phyloP scores from a whole-genome alignment of 164 flowering plant species.

The Umbellularia californica region DNA sequence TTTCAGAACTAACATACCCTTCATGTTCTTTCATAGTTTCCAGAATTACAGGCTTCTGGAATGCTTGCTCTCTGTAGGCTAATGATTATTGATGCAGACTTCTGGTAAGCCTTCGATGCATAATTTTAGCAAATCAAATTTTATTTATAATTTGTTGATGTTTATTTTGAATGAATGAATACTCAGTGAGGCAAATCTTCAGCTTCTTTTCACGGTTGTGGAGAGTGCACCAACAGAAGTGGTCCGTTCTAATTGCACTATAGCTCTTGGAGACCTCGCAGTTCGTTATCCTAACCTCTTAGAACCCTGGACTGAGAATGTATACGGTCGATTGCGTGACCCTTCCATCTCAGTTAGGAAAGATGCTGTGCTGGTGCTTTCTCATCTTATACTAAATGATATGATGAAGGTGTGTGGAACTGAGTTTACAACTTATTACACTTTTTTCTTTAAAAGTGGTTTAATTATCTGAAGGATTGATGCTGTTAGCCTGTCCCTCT shows the following conservation, averaged over 20 bases:
- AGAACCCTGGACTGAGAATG: conserved; percentile 98
- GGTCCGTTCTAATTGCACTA: conserved; percentile 93
- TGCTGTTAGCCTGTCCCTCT: too few species aligned
- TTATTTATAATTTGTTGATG: neutral
- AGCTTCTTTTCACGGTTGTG: conserved; percentile 93
- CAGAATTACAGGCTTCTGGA: conserved; percentile 83
- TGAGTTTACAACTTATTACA: conserved; percentile 8
- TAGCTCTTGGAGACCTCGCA: conserved; percentile 92
- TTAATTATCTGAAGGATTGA: too few species aligned
- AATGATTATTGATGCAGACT: conserved; percentile 89
- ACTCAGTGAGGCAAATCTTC: conserved; percentile 86
- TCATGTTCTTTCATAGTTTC: conserved; percentile 44
- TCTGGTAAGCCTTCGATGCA: conserved; percentile 52
- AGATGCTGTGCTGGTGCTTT: conserved; percentile 96
- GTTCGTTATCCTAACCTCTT: conserved; percentile 97
- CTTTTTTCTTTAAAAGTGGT: conserved; percentile 4
- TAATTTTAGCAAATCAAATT: neutral
- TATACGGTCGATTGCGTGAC: conserved; percentile 86
- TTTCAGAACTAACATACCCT: conserved; percentile 12
- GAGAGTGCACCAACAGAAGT: conserved; percentile 82
- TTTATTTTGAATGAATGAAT: conserved; percentile 16
- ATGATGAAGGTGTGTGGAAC: conserved; percentile 88
- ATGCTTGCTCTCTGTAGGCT: conserved; percentile 90
- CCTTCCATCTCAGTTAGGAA: conserved; percentile 78
- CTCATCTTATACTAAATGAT: conserved; percentile 95